phyloP scores from a whole-genome alignment of 2,329 filamentous ascomycete genomes.

The Fusarium duplospermum region DNA sequence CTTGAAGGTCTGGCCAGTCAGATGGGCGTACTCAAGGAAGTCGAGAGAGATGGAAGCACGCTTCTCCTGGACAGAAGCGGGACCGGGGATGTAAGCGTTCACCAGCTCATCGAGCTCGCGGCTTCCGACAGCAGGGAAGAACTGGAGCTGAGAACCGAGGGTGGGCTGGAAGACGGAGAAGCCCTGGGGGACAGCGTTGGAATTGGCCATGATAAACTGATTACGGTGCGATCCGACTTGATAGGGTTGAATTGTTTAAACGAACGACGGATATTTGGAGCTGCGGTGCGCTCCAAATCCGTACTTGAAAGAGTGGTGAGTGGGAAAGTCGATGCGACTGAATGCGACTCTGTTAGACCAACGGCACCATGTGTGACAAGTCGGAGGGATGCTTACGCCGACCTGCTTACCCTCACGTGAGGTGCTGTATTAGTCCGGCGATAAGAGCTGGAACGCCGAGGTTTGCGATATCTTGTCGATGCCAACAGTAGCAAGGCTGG shows the following conservation, averaged over 20 bases:
- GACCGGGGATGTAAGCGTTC: constrained; percentile 66
- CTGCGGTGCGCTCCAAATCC: constrained; percentile 18
- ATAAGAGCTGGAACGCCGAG: constrained; percentile 1
- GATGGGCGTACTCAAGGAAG: constrained; percentile 65
- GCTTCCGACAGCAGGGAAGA: constrained; percentile 73
- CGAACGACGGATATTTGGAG: constrained; percentile 2
- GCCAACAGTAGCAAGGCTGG: constrained; percentile 16
- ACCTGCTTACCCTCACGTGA: constrained; percentile 38
- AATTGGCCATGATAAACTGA: constrained; percentile 42
- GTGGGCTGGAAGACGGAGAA: constrained; percentile 71
- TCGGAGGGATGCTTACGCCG: constrained; percentile 39
- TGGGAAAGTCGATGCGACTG: constrained; percentile 9
- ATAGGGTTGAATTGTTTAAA: constrained; percentile 19
- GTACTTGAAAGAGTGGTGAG: neutral
- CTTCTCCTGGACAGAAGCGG: constrained; percentile 68
- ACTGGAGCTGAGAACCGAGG: constrained; percentile 69
- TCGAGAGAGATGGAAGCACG: constrained; percentile 68
- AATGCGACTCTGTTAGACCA: constrained; percentile 20
- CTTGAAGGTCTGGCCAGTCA: constrained; percentile 69
- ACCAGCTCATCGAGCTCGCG: constrained; percentile 71
- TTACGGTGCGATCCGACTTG: constrained; percentile 16
- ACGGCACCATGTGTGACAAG: constrained; percentile 1
- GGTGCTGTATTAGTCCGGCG: constrained; percentile 1
- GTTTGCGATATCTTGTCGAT: constrained; percentile 7
- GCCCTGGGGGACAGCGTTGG: constrained; percentile 54